Evolutionary conservation across 495 filamentous ascomycete species (phyloP), one percentile per base, ranked within the genome.

Genomic region (Talaromyces borbonicus): DNA sequence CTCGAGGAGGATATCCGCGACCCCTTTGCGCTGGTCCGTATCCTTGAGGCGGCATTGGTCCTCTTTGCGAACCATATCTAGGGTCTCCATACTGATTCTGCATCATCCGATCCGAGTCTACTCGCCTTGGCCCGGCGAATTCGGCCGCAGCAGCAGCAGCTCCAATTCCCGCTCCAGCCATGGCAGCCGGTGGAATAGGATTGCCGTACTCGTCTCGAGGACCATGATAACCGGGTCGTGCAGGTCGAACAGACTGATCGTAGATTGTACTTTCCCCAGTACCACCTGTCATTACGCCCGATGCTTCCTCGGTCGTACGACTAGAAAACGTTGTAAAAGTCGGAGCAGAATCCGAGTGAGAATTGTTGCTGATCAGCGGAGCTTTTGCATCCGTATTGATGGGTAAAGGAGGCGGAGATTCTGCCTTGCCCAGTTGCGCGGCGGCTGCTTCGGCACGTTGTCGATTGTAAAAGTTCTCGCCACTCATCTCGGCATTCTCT

Each of bases 401-500:
- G 11, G 43, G 43, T 69, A 75, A 20, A 16, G 43, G 43, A 69
- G 74, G 37, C 3, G 70, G 67, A 11, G 67, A 67, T 51, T 66
- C 57, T 43, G 72, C 63, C 52, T 60, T 57, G 23, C 69, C 54
- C 11, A 70, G 53, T 12, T 56, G 49, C 2, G 69, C 47, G 18
- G 67, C 60, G 0, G 67, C 63, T 0, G 74, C 52, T 15, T 72
- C 61, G 6, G 74, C 67, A 27, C 71, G 77, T 53, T 87, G 78
- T 40, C 84, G 79, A 52, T 81, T 83, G 60, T 93, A 95, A 60
- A 83, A 96, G 58, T 86, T 90, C 49, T 90, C 77, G 15, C 89
- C 89, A 59, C 85, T 97, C 88, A 95, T 95, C 55, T 95, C 87
- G 2, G 88, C 80, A 59, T 95, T 95, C 54, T 92, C 85, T 1